Evolutionary conservation across 495 filamentous ascomycete species (phyloP).

Genomic region (Penicillium salamii): DNA sequence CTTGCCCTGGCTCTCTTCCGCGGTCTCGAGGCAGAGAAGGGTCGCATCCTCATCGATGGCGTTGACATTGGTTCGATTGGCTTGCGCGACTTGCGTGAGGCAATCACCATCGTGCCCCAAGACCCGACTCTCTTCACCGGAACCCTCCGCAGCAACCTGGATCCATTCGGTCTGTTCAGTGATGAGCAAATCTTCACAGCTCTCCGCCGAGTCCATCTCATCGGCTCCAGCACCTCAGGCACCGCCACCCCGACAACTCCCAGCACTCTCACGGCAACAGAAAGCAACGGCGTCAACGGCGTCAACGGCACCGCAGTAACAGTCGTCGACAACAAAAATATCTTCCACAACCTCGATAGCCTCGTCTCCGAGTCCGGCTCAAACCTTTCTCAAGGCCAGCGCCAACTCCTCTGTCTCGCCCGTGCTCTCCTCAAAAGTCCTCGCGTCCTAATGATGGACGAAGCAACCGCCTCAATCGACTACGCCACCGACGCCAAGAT

Average conservation of each 20-base stretch:
- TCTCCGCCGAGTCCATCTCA: slow-evolving; percentile 86
- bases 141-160: slow-evolving; percentile 91
- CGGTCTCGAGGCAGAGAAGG: slow-evolving; percentile 88
- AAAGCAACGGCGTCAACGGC: slow-evolving; percentile 30
- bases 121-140: slow-evolving; percentile 97
- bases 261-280: slow-evolving; percentile 27
- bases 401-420: slow-evolving; percentile 92
- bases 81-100: slow-evolving; percentile 83
- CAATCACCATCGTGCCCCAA: slow-evolving; percentile 97
- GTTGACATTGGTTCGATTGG: slow-evolving; percentile 88
- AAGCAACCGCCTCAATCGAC: slow-evolving; percentile 97
- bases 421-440: slow-evolving; percentile 90
- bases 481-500: slow-evolving; percentile 95
- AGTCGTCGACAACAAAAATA: slow-evolving; percentile 75
- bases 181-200: slow-evolving; percentile 89
- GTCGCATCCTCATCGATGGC: slow-evolving; percentile 86
- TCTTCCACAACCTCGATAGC: slow-evolving; percentile 85
- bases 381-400: slow-evolving; percentile 96
- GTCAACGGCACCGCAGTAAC: slow-evolving; percentile 33
- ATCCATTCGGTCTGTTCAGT: slow-evolving; percentile 88
- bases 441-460: slow-evolving; percentile 95
- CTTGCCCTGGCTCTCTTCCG: slow-evolving; percentile 95
- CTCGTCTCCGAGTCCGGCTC: slow-evolving; percentile 87
- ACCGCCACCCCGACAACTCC: slow-evolving; percentile 42
- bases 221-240: slow-evolving; percentile 58